Evolutionary conservation across 768 basidiomycete genomes (phyloP).

Genomic region (Russula abietina): DNA sequence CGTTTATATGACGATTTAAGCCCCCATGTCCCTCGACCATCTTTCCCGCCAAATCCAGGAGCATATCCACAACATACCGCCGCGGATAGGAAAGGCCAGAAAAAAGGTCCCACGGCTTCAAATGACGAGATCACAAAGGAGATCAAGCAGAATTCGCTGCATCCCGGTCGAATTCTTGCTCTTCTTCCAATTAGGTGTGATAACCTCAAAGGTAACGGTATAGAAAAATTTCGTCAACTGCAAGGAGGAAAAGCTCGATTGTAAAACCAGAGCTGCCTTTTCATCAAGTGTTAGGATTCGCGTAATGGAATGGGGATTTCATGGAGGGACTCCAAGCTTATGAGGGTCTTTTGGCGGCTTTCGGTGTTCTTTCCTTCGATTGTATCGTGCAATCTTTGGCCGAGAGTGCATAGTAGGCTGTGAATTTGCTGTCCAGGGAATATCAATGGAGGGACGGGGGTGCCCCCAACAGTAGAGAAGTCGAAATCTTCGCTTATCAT

Average conservation of each 20-base stretch:
- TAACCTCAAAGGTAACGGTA: neutral
- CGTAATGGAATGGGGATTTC: neutral
- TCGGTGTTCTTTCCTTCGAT: neutral
- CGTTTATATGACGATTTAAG: neutral
- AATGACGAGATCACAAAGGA: conserved; percentile 11
- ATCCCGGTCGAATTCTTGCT: neutral
- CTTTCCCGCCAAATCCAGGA: neutral
- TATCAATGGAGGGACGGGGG: neutral
- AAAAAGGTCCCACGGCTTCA: neutral
- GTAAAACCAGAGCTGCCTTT: conserved; percentile 1
- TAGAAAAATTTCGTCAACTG: neutral
- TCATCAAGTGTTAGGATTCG: neutral
- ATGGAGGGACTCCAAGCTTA: neutral
- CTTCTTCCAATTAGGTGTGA: neutral
- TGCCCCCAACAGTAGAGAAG: neutral
- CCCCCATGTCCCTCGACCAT: neutral
- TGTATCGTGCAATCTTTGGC: neutral
- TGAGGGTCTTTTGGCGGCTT: neutral
- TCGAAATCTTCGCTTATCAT: neutral
- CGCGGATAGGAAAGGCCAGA: neutral
- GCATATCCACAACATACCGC: neutral
- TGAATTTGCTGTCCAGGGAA: neutral
- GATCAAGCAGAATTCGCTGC: neutral
- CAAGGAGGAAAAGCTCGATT: conserved; percentile 10
- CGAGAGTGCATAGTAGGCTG: neutral